phyloP scores from a whole-genome alignment of 2,329 filamentous ascomycete genomes.

The Lomentospora prolificans region DNA sequence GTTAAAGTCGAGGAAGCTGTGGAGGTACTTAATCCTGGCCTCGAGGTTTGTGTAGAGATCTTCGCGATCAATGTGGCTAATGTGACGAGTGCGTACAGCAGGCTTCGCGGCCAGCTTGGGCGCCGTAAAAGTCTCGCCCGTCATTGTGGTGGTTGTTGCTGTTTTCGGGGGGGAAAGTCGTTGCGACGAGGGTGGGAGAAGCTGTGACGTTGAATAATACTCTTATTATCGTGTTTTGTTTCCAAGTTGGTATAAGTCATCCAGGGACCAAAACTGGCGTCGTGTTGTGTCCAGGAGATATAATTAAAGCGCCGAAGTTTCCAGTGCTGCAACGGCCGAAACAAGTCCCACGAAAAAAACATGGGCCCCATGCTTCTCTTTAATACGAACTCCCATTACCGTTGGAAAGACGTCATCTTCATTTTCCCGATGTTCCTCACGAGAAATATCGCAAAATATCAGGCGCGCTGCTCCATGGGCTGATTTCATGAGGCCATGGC shows the following conservation, averaged over 20 bases:
- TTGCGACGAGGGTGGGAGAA: not conserved
- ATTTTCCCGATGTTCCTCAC: not conserved
- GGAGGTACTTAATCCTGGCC: constrained; percentile 60
- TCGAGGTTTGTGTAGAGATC: constrained; percentile 64
- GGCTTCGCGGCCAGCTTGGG: constrained; percentile 1
- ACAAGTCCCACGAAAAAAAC: not conserved
- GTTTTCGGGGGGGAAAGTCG: not conserved
- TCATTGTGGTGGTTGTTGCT: not conserved
- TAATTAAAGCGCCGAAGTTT: not conserved
- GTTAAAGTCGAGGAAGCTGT: constrained; percentile 67
- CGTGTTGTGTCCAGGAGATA: no score
- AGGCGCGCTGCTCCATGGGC: not conserved
- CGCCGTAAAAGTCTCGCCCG: not conserved
- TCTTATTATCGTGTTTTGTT: no score
- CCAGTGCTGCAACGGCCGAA: not conserved
- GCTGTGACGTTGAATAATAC: not conserved
- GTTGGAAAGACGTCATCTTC: not conserved
- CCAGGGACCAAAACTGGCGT: no score
- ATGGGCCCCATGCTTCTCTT: not conserved
- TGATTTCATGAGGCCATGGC: constrained; percentile 5
- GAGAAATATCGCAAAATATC: not conserved
- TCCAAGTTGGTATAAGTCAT: no score
- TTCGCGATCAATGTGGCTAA: constrained; percentile 58
- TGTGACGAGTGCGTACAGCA: constrained; percentile 11
- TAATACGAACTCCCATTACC: not conserved